Percentiles rank a stretch among this genome's conserved stretches.
phyloP scores from a whole-genome alignment of 768 basidiomycete species.

The Agaricus blazei region DNA sequence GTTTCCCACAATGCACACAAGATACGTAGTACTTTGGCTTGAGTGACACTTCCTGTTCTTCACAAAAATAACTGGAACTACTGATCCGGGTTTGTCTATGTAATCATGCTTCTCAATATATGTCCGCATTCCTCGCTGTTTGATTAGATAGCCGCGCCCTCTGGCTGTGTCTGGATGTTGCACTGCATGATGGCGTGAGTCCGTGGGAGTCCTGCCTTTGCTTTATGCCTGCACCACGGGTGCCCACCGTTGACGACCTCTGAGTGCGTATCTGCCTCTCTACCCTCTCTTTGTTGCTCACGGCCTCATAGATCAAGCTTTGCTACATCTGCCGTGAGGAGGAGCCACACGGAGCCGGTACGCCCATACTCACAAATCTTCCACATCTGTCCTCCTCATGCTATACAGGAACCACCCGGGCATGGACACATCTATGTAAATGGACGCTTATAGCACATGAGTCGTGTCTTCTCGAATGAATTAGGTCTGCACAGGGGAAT shows the following conservation, averaged over 20 bases:
- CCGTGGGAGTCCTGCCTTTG: neutral
- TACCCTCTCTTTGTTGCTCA: neutral
- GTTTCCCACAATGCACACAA: too few relatives aligned
- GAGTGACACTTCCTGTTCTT: neutral
- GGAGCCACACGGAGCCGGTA: slow-evolving; percentile 46
- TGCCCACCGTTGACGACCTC: slow-evolving; percentile 18
- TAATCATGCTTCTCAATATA: neutral
- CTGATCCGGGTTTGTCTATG: neutral
- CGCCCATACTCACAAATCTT: slow-evolving; percentile 2
- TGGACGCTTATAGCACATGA: slow-evolving; percentile 82
- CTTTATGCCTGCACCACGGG: neutral
- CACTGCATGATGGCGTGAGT: neutral
- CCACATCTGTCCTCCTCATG: neutral
- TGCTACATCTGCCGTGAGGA: slow-evolving; percentile 82
- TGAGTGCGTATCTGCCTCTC: slow-evolving; percentile 16
- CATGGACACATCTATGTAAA: slow-evolving; percentile 77
- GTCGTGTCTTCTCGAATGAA: slow-evolving; percentile 75
- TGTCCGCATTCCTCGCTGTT: neutral
- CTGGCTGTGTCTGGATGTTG: neutral
- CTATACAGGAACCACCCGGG: slow-evolving; percentile 42
- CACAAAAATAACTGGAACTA: neutral
- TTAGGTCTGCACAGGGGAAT: slow-evolving; percentile 61
- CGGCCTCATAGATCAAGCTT: slow-evolving; percentile 48
- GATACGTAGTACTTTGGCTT: neutral
- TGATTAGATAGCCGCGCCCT: neutral